These are phyloP conservation scores for Microdochium trichocladiopsis DNA, from an alignment of 2,329 filamentous ascomycete genomes.

Conservation along the genomic window DNA sequence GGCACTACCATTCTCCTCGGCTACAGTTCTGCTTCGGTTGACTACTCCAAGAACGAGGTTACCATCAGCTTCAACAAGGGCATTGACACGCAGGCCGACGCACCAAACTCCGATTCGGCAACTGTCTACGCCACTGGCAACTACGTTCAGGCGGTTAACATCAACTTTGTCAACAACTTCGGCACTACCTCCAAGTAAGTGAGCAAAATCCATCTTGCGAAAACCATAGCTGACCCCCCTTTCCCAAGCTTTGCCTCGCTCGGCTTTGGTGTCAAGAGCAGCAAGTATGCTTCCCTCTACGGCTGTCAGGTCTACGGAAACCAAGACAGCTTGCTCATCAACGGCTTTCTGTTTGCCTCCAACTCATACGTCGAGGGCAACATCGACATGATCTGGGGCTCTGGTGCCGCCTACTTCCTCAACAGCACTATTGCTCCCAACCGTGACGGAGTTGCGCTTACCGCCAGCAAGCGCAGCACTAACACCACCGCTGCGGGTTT, in stretches of 20 bases:
- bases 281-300: constrained; percentile 27
- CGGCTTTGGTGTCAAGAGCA: constrained; percentile 30
- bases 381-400: constrained; percentile 34
- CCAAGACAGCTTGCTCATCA: constrained; percentile 28
- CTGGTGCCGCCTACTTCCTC: constrained; percentile 34
- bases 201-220: not conserved
- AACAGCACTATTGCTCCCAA: constrained; percentile 22
- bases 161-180: constrained; percentile 30
- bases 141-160: constrained; percentile 28
- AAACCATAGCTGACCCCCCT: not conserved
- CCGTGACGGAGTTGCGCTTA: constrained; percentile 18
- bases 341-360: constrained; percentile 28
- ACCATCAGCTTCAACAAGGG: constrained; percentile 15
- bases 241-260: constrained; percentile 22
- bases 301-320: constrained; percentile 21
- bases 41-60: constrained; percentile 23
- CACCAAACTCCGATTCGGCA: constrained; percentile 26
- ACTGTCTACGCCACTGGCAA: constrained; percentile 31
- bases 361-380: constrained; percentile 30
- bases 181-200: constrained; percentile 21
- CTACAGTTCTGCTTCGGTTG: constrained; percentile 24
- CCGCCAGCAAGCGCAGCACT: constrained; percentile 27
- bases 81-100: constrained; percentile 26
- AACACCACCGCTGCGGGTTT: constrained; percentile 26
- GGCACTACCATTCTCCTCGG: constrained; percentile 30